phyloP scores from a whole-genome alignment of 805 yeast species.

The Starmera dryadoides region DNA sequence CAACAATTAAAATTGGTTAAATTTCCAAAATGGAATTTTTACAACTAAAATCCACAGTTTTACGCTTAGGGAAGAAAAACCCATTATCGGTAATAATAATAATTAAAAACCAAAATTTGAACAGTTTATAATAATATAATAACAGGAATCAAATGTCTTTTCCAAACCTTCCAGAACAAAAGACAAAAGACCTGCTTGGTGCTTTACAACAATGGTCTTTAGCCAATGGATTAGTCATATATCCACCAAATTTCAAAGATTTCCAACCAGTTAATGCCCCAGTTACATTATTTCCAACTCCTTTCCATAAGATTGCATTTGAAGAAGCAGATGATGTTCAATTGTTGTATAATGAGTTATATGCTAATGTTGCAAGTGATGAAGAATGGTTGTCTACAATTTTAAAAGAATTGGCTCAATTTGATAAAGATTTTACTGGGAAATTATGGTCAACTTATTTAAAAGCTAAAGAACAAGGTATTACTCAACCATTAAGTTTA shows the following conservation, averaged over 20 bases:
- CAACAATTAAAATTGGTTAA: no score
- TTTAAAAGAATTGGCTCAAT: slow-evolving; percentile 44
- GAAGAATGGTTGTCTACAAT: slow-evolving; percentile 57
- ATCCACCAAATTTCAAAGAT: slow-evolving; percentile 48
- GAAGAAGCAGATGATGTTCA: slow-evolving; percentile 63
- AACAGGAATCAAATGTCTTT: slow-evolving; percentile 7
- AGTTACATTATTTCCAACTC: slow-evolving; percentile 85
- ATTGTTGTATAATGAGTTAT: slow-evolving; percentile 60
- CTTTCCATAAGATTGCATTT: slow-evolving; percentile 66
- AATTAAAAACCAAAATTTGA: no score
- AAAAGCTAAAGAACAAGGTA: slow-evolving; percentile 38
- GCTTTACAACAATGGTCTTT: slow-evolving; percentile 68
- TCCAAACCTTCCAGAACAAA: slow-evolving; percentile 22
- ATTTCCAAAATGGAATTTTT: no score
- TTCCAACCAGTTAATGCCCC: slow-evolving; percentile 64
- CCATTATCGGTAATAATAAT: not conserved
- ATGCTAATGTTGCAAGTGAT: slow-evolving; percentile 55
- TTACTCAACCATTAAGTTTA: slow-evolving; percentile 59
- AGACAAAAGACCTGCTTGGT: slow-evolving; percentile 28
- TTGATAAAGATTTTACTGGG: slow-evolving; percentile 78
- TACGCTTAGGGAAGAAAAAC: no score
- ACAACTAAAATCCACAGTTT: not conserved
- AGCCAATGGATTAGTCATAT: slow-evolving; percentile 76
- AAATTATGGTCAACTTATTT: slow-evolving; percentile 57
- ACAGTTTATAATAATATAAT: no score